Evolutionary conservation across 2,329 filamentous ascomycete species (phyloP), one percentile per base, ranked within the genome.

Genomic region (Pleomassaria siparia): DNA sequence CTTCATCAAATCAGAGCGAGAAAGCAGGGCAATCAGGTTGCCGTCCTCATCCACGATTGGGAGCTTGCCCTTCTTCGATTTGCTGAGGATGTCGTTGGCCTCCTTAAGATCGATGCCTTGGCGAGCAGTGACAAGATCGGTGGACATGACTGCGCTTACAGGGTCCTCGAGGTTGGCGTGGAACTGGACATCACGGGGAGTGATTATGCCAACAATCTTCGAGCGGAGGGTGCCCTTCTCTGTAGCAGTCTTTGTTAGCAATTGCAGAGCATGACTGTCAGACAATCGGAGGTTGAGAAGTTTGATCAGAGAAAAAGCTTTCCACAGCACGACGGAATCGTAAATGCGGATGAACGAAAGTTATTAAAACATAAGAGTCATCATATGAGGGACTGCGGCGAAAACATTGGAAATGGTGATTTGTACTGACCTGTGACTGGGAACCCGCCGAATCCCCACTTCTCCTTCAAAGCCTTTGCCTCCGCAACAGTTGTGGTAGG

Each of bases 341-440:
- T 86, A 35, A 35, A 35, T 95, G 82, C 89, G 90, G 94, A 92
- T 92, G 94, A 99, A 99, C 94, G 94, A 99, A 99, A 99, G 94
- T 97, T 97, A 96, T 88, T 83, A 78, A 71, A 65, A 73, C 73
- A 82, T 30, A 80, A 78, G 79, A 74, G 71, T 83, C 94, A 96
- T 96, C 89, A 47, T 13, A 45, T 21, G 15, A 29, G 40, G 15
- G 40, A 3, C 11, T 74, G 62, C 76, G 76, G 70, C 46, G 43
- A 12, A 21, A 69, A 61, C 76, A 41, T 74, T 67, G 45, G 40
- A 58, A 39, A 47, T 46, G 50, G 30, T 50, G 48, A 53, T 50
- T 40, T 47, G 46, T 53, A 53, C 92, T 82, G 80, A 99, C 95
- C 94, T 76, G 94, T 99, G 50, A 99, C 92, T 51, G 94, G 94